A percentile compares a stretch with the other conserved stretches of the same genome.
phyloP scores from a whole-genome alignment of 1,284 basidiomycete species.

The Irpex sp. region DNA sequence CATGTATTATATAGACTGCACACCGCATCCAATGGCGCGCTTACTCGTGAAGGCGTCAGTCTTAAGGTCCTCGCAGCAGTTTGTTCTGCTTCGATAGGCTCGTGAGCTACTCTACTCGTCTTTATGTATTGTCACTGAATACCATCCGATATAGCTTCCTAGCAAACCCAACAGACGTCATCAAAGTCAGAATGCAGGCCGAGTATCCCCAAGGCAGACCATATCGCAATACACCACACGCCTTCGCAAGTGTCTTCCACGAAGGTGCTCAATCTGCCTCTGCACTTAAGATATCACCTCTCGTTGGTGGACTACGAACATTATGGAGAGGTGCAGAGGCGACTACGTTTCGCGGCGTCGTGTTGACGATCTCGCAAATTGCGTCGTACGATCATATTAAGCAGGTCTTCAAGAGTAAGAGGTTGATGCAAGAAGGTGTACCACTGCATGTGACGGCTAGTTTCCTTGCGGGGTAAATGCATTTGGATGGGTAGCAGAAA shows the following conservation, averaged over 20 bases:
- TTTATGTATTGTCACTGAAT: neutral
- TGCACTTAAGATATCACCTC: conserved; percentile 6
- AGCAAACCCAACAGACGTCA: conserved; percentile 35
- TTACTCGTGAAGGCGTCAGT: conserved; percentile 29
- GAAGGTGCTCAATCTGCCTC: conserved; percentile 24
- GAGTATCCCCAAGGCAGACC: conserved; percentile 31
- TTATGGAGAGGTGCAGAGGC: conserved; percentile 33
- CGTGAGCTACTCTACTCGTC: conserved; percentile 16
- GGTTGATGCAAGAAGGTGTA: conserved; percentile 32
- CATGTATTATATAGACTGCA: conserved; percentile 17
- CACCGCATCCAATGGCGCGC: conserved; percentile 21
- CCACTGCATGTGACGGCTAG: conserved; percentile 31
- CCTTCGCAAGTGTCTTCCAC: conserved; percentile 29
- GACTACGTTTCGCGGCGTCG: conserved; percentile 32
- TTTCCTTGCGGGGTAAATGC: conserved; percentile 31
- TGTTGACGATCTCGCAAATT: conserved; percentile 34
- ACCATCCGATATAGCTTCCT: conserved; percentile 20
- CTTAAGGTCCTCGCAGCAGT: conserved; percentile 32
- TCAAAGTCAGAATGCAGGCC: conserved; percentile 39
- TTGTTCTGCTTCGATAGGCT: conserved; percentile 32
- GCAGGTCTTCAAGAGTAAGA: conserved; percentile 29
- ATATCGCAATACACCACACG: conserved; percentile 29
- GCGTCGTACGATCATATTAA: conserved; percentile 37
- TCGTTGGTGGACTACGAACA: conserved; percentile 27
- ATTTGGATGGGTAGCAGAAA: neutral